These are phyloP conservation scores for Barbarea vulgaris DNA, from an alignment of 345 rosid species.

Conservation along the genomic window DNA sequence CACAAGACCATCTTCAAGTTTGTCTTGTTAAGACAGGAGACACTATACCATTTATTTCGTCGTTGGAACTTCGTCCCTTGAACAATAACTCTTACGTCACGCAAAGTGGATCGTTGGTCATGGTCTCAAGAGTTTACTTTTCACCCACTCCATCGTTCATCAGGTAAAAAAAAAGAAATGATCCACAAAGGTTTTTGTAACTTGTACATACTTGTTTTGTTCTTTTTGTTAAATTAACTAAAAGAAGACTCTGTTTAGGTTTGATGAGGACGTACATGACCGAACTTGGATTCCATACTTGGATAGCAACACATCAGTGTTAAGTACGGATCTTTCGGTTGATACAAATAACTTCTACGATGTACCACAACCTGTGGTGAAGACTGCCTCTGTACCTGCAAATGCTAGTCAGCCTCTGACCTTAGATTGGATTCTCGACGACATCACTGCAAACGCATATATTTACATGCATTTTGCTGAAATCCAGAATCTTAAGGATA, in stretches of 20 bases:
- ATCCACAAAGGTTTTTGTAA: too few relatives aligned
- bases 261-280: too few relatives aligned
- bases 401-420: conserved; percentile 10
- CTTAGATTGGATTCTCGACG: not conserved
- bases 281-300: too few relatives aligned
- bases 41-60: not conserved
- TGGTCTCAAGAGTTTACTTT: not conserved
- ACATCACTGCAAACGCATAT: conserved; percentile 6
- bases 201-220: too few relatives aligned
- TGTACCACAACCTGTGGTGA: conserved; percentile 37
- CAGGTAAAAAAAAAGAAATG: too few relatives aligned
- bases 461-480: conserved; percentile 51
- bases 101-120: not conserved
- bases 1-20: conserved; percentile 9
- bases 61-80: conserved; percentile 12
- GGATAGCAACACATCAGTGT: too few relatives aligned
- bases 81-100: not conserved
- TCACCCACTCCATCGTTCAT: not conserved
- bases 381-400: conserved; percentile 36
- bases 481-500: conserved; percentile 9
- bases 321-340: too few relatives aligned
- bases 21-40: conserved; percentile 24
- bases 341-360: not conserved
- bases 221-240: too few relatives aligned
- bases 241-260: too few relatives aligned